Base-by-base conservation (phyloP, 2,329 filamentous ascomycete genomes). In the Penicillium olsonii region DNA sequence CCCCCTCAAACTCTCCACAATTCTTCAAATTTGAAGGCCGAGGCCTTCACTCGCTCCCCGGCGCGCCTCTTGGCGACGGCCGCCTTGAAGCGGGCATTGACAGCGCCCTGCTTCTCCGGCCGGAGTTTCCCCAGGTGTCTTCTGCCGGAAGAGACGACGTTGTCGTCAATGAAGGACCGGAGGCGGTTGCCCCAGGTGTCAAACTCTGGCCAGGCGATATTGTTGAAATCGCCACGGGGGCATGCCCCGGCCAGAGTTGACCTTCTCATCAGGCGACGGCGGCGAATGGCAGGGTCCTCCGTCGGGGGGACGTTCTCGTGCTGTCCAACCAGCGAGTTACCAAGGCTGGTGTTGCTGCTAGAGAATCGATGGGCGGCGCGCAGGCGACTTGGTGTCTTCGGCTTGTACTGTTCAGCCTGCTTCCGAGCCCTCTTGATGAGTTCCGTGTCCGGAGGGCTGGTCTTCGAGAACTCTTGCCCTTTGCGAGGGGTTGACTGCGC, bases 321-420 rank as follows among this genome's bases (percentile, higher is more conserved):
- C 22, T 8, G 22, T 24, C 22, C 22, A 24, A 24, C 4, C 8
- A 24, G 22, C n/a, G 6, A 11, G 12, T 6, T 14, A 35, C n/a
- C 33, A 11, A 15, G 15, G 19, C 9, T 44, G 10, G 17, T 27
- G 14, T 29, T 29, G n/a, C 39, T 29, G 11, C 18, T 31, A 5
- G 37, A 40, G 5, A 40, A 45, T 1, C 42, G 47, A n/a, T 40
- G 47, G n/a, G 68, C 56, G 37, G 69, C 66, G 37, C 72, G 69
- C 33, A 76, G 67, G 5, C 71, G 65, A 52, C 73, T 75, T 3
- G 72, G 71, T 5, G 65, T 70, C 51, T 71, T 72, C 1, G 74
- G 74, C 38, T 71, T 73, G 60, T 74, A 73, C 37, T 69, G 71
- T 52, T 74, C 66, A 2, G 69, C 69, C 37, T 66, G 65, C 35